A percentile compares a stretch with the other conserved stretches of the same genome.
phyloP scores from a whole-genome alignment of 2,329 filamentous ascomycete species.

The Myriosclerotinia scirpicola region DNA sequence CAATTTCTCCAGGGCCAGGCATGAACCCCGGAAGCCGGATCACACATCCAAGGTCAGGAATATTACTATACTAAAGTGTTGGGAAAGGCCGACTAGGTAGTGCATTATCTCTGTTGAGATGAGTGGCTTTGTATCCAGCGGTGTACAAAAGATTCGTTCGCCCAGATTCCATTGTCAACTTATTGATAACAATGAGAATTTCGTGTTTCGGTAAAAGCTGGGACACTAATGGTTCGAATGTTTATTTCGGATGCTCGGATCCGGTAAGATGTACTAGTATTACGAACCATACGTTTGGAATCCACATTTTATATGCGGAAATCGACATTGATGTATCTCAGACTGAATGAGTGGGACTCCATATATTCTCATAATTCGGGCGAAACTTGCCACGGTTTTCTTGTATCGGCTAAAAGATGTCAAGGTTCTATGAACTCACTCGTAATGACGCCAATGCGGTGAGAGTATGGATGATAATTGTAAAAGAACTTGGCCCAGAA shows the following conservation, averaged over 20 bases:
- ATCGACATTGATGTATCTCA: neutral
- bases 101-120: neutral
- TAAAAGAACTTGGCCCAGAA: neutral
- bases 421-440: neutral
- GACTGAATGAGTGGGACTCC: neutral
- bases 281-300: neutral
- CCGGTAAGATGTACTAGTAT: neutral
- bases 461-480: neutral
- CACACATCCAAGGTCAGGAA: slow-evolving; percentile 4
- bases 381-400: neutral
- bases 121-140: neutral
- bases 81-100: neutral
- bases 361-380: neutral
- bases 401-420: neutral
- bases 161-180: neutral
- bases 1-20: neutral
- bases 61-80: slow-evolving; percentile 2
- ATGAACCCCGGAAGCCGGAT: slow-evolving; percentile 1
- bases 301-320: neutral
- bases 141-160: neutral
- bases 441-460: neutral
- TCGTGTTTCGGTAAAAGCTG: neutral
- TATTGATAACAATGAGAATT: neutral
- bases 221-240: neutral
- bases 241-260: neutral